Evolutionary conservation across 2,329 filamentous ascomycete species (phyloP).

Genomic region (Microsporum audouinii): DNA sequence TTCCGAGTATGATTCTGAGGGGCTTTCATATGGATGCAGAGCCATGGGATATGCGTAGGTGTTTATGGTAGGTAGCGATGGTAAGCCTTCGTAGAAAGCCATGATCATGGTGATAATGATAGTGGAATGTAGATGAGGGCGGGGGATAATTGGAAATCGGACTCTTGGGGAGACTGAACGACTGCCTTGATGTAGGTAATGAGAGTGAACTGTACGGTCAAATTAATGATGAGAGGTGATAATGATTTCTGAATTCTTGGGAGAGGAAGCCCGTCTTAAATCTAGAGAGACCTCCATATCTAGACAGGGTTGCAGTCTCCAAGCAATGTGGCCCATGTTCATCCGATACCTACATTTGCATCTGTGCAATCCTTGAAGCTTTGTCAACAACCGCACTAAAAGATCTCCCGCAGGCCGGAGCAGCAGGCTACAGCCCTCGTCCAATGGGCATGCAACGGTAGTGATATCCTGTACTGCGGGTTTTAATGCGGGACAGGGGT

Average conservation of each 20-base stretch:
- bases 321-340: not conserved
- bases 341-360: not conserved
- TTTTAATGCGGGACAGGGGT: not conserved
- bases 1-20: conserved; percentile 1
- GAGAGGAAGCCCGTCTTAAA: not conserved
- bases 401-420: not conserved
- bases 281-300: not conserved
- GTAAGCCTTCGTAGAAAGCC: not conserved
- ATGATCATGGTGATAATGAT: not conserved
- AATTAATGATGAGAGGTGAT: not conserved
- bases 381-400: not conserved
- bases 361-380: not conserved
- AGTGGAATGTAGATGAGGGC: not conserved
- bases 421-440: not conserved
- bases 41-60: not conserved
- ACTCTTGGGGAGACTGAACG: not conserved
- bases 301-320: not conserved
- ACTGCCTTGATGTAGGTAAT: not conserved
- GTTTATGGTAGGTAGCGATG: conserved; percentile 22
- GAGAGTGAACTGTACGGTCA: not conserved
- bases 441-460: not conserved
- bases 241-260: not conserved
- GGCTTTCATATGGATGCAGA: not conserved
- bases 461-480: not conserved
- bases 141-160: not conserved